Evolutionary conservation across 2,329 filamentous ascomycete genomes (phyloP).

Genomic region (Lanzia echinophila): DNA sequence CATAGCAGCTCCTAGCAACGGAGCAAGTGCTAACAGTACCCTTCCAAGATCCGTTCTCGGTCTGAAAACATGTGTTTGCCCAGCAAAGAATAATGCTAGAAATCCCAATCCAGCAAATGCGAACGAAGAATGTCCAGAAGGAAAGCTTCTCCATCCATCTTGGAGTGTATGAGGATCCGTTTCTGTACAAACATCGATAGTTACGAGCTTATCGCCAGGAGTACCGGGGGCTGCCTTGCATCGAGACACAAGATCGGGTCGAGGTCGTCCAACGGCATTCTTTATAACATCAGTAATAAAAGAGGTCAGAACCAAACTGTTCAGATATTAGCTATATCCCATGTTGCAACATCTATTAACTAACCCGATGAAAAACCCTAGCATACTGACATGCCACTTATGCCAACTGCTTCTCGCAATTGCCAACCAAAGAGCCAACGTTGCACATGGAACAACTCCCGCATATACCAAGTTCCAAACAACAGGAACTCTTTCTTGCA

Average conservation of each 20-base stretch:
- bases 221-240: constrained; percentile 62
- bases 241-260: constrained; percentile 81
- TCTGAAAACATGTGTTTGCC: constrained; percentile 53
- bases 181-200: constrained; percentile 66
- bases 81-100: constrained; percentile 61
- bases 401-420: constrained; percentile 57
- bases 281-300: constrained; percentile 90
- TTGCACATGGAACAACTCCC: constrained; percentile 59
- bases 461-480: constrained; percentile 60
- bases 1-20: constrained; percentile 56
- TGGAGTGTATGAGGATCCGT: constrained; percentile 62
- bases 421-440: constrained; percentile 61
- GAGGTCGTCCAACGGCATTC: constrained; percentile 62
- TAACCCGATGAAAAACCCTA: constrained; percentile 67
- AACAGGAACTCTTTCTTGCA: constrained; percentile 75
- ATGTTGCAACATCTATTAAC: neutral
- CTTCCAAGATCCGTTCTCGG: constrained; percentile 43
- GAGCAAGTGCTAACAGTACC: constrained; percentile 50
- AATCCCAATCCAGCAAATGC: constrained; percentile 75
- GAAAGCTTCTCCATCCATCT: constrained; percentile 80
- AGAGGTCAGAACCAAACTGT: constrained; percentile 59
- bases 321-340: neutral
- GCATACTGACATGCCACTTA: constrained; percentile 78
- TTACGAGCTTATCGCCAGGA: constrained; percentile 47
- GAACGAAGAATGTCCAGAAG: constrained; percentile 73